These are phyloP conservation scores for Puccinia coronata DNA, from an alignment of 1,284 basidiomycete species.

Conservation along the genomic window DNA sequence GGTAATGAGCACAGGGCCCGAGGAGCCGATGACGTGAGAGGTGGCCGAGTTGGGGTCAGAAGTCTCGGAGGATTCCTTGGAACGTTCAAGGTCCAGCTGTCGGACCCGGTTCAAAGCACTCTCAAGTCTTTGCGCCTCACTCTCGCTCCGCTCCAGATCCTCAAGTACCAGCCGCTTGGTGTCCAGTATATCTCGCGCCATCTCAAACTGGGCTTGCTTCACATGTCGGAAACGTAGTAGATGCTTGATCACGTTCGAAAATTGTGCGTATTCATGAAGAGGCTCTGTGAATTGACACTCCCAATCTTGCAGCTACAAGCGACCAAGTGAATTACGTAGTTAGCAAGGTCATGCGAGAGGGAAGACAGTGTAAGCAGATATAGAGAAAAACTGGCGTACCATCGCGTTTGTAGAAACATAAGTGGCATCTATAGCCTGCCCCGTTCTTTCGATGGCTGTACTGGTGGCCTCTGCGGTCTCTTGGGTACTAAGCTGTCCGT, in stretches of 20 bases:
- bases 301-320: constrained; percentile 75
- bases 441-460: constrained; percentile 81
- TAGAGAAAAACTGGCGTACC: constrained; percentile 61
- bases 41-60: constrained; percentile 21
- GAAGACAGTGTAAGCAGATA: background rate
- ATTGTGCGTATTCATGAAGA: constrained; percentile 91
- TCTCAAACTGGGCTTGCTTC: constrained; percentile 96
- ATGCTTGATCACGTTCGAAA: constrained; percentile 89
- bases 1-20: constrained; percentile 46
- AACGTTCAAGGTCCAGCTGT: constrained; percentile 51
- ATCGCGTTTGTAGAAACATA: constrained; percentile 88
- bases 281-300: constrained; percentile 94
- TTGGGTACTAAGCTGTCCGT: constrained; percentile 49
- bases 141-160: constrained; percentile 87
- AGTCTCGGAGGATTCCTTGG: constrained; percentile 21
- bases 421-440: constrained; percentile 90
- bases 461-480: constrained; percentile 66
- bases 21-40: constrained; percentile 46
- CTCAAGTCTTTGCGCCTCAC: constrained; percentile 83
- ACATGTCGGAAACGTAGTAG: constrained; percentile 92
- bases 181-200: constrained; percentile 88
- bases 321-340: background rate
- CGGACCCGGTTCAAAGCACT: constrained; percentile 68
- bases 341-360: constrained; percentile 5
- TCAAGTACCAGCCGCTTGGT: constrained; percentile 82